These are phyloP conservation scores for Suillus plorans DNA, from an alignment of 768 basidiomycete species.

Conservation along the genomic window DNA sequence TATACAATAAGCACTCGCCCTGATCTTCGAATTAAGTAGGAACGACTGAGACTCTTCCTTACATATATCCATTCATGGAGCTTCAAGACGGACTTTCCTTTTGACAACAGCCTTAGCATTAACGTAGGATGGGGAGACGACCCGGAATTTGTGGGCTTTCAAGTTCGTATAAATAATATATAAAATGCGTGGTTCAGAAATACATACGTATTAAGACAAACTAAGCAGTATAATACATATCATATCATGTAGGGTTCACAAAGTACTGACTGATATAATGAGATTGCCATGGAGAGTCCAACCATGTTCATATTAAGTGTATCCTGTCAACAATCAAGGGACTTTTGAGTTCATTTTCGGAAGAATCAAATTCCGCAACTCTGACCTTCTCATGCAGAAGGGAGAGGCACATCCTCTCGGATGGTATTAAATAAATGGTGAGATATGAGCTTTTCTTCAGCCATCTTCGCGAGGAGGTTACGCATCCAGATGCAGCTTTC, in stretches of 20 bases:
- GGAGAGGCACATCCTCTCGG: background rate
- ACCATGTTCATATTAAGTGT: background rate
- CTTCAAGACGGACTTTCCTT: too few species aligned
- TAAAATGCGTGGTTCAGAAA: background rate
- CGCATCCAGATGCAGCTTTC: constrained; percentile 21
- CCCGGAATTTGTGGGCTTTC: background rate
- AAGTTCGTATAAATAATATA: background rate
- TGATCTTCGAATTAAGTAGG: too few species aligned
- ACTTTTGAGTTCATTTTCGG: background rate
- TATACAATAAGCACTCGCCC: too few species aligned
- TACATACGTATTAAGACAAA: background rate
- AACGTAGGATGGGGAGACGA: background rate
- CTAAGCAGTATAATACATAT: background rate
- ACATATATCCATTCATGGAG: background rate
- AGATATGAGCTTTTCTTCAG: constrained; percentile 13
- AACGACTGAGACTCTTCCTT: too few species aligned
- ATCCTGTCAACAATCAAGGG: background rate
- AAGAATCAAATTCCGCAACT: background rate
- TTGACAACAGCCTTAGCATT: background rate
- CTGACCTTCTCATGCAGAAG: background rate
- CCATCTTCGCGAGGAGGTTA: constrained; percentile 18
- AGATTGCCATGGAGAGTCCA: background rate
- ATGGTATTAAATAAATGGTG: background rate
- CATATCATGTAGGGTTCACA: background rate
- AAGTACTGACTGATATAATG: background rate